Evolutionary conservation across 257 asterid genomes (phyloP), one percentile per base, ranked within the genome.

Genomic region (Lycium ferocissimum): DNA sequence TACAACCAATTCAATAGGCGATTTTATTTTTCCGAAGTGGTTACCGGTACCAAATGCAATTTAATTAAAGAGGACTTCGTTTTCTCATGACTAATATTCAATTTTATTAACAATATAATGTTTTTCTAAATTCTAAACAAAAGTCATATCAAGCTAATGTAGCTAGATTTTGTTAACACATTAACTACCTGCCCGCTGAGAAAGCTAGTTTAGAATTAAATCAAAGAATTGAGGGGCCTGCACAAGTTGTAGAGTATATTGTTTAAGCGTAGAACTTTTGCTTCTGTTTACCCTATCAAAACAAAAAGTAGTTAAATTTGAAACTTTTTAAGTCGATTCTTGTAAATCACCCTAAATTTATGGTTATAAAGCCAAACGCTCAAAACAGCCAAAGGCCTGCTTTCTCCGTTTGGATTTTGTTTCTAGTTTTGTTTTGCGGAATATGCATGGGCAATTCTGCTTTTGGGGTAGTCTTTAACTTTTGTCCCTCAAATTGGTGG

Each of bases 21-120:
- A n/a, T 61, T 18, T 8, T 8, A n/a, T 61, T 18, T 61, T 61
- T 15, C 61, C 47, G 15, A 43, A 73, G 43, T 73, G 40, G 81
- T 35, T 76, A 22, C 22, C 9, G 11, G 26, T 51, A 76, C 81
- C 81, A 49, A 76, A 76, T 22, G 38, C 81, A 22, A 22, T 76
- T 51, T 76, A 51, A 76, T 49, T 51, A 51, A 49, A 76, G 62
- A 51, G 14, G 26, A 12, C 14, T 22, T 51, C 8, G 14, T 49
- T 49, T 75, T 49, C 81, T 22, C 22, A 76, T 76, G 22, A 2
- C 7, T 26, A 13, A 76, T 51, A 15, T 51, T 76, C 11, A 76
- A 22, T 76, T 76, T 76, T 9, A 51, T 51, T 26, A 76, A 49
- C 45, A 26, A 13, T 75, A 75, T 26, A 26, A 26, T 1, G 22